These are phyloP conservation scores for Salix brachista DNA, from an alignment of 345 rosid species.

Conservation along the genomic window DNA sequence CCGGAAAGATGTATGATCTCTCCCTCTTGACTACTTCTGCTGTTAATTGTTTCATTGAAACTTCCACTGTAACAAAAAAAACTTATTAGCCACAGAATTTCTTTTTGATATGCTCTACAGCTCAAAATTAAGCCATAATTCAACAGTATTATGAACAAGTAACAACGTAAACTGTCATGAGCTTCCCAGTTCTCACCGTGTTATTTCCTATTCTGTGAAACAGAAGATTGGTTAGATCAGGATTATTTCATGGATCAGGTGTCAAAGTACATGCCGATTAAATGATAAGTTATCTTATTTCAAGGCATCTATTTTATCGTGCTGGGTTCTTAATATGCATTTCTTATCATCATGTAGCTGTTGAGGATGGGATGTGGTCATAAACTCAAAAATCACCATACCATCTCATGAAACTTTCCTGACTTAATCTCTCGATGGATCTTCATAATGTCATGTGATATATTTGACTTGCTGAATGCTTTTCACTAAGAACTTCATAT, in stretches of 20 bases:
- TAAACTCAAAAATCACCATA: background rate
- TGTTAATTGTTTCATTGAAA: background rate
- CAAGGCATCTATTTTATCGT: background rate
- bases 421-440: background rate
- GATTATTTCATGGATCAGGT: background rate
- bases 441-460: background rate
- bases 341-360: background rate
- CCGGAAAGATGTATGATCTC: slow-evolving; percentile 79
- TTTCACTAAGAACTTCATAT: background rate
- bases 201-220: background rate
- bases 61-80: background rate
- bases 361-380: background rate
- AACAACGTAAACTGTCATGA: background rate
- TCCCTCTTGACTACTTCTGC: slow-evolving; percentile 2
- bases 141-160: background rate
- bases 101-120: background rate
- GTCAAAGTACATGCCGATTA: background rate
- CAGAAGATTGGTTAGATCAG: background rate
- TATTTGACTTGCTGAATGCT: background rate
- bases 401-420: background rate
- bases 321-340: background rate
- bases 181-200: background rate
- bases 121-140: background rate
- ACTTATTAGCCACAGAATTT: background rate
- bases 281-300: background rate